Conservation (phyloP, 805 yeast genomes). For the Starmerella geochares region DNA sequence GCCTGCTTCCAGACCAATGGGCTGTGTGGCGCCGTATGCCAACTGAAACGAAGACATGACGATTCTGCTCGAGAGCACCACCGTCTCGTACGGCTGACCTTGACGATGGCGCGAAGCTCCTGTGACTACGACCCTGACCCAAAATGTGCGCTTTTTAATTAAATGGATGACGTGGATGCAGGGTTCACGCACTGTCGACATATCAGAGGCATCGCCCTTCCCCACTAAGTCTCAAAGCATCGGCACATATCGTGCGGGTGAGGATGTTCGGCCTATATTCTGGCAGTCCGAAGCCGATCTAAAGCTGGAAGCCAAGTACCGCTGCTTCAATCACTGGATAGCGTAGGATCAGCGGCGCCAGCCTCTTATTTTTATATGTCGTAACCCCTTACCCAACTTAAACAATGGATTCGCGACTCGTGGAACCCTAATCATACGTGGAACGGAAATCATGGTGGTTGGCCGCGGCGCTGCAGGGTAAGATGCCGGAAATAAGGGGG, state of each 20-base stretch:
- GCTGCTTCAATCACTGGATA: too few species aligned
- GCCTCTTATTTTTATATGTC: background rate
- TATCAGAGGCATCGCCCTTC: background rate
- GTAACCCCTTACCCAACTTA: background rate
- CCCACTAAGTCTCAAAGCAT: background rate
- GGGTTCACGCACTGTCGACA: conserved; percentile 1
- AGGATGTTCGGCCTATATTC: too few species aligned
- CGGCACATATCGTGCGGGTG: background rate
- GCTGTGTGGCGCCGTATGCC: too few species aligned
- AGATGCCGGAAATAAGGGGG: background rate
- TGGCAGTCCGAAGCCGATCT: too few species aligned
- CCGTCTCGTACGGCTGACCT: too few species aligned
- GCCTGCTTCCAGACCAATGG: too few species aligned
- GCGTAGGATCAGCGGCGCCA: background rate
- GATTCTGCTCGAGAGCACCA: too few species aligned
- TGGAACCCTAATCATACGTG: background rate
- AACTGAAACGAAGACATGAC: too few species aligned
- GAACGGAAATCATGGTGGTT: background rate
- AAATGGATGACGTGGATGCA: background rate
- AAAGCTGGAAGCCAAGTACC: too few species aligned
- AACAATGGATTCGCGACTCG: background rate
- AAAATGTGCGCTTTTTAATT: background rate
- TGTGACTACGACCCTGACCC: background rate
- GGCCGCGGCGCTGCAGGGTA: conserved; percentile 4
- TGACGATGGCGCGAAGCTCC: background rate